Percentiles rank a stretch among this genome's conserved stretches.
These are phyloP conservation scores for Lactarius sp. DNA, from an alignment of 768 basidiomycete species.

Conservation along the genomic window DNA sequence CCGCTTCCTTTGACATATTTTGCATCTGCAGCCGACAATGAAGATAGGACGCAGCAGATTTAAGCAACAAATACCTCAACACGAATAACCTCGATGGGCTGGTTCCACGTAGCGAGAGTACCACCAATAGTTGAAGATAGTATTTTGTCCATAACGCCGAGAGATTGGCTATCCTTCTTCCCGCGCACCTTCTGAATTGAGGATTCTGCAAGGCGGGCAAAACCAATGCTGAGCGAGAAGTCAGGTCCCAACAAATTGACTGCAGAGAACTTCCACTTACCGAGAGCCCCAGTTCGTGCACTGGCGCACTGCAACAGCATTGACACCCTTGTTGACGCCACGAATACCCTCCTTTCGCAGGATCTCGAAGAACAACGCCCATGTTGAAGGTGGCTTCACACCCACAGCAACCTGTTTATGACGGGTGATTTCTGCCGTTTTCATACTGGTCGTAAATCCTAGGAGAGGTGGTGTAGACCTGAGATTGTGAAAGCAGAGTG, in stretches of 20 bases:
- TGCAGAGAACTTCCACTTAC: conserved; percentile 38
- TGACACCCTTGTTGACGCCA: conserved; percentile 99
- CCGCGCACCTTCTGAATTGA: conserved; percentile 74
- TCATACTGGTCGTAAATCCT: conserved; percentile 99
- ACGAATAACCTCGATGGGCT: conserved; percentile 95
- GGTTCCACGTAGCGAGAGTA: conserved; percentile 98
- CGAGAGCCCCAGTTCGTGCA: conserved; percentile 93
- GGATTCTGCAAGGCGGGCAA: conserved; percentile 87
- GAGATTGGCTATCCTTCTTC: conserved; percentile 67
- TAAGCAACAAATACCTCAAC: conserved; percentile 66
- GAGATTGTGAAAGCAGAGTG: neutral
- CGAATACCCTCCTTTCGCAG: conserved; percentile 89
- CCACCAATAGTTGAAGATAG: conserved; percentile 84
- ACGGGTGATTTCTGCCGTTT: conserved; percentile 96
- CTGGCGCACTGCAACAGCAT: conserved; percentile 87
- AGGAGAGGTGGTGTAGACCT: conserved; percentile 5
- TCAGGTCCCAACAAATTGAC: conserved; percentile 18
- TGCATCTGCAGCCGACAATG: conserved; percentile 68
- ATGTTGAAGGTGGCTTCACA: conserved; percentile 84
- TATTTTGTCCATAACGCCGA: conserved; percentile 82
- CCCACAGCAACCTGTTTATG: conserved; percentile 86
- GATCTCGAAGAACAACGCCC: conserved; percentile 92
- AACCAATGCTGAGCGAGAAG: conserved; percentile 72
- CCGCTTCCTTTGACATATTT: conserved; percentile 83
- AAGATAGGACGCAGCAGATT: neutral